Evolutionary conservation across 192 early-diverging fungal genomes (phyloP).

Genomic region (Backusella parvicylindrica): DNA sequence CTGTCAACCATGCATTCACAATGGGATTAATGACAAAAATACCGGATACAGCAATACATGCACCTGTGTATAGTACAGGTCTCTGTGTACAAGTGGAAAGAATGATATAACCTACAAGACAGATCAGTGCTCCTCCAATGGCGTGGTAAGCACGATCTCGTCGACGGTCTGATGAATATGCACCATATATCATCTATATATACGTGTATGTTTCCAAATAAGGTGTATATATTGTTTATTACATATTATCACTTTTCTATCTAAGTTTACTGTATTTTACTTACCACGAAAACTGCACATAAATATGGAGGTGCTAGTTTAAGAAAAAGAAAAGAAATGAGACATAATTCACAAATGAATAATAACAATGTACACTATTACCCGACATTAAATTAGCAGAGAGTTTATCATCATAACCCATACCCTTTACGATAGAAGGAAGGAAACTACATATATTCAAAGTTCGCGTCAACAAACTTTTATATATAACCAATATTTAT

Average conservation of each 20-base stretch:
- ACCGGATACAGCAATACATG: constrained; percentile 31
- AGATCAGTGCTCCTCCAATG: constrained; percentile 16
- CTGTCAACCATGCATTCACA: constrained; percentile 33
- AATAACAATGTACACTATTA: not conserved
- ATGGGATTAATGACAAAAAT: constrained; percentile 33
- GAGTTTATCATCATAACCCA: constrained; percentile 29
- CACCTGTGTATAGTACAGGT: constrained; percentile 11
- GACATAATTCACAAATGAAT: not conserved
- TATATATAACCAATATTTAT: not conserved
- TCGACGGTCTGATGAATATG: constrained; percentile 22
- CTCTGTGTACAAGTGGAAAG: not conserved
- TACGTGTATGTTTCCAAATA: not conserved
- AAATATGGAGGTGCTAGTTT: constrained; percentile 30
- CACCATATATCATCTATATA: constrained; percentile 23
- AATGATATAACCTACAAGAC: constrained; percentile 26
- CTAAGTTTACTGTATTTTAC: not conserved
- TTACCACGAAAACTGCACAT: constrained; percentile 29
- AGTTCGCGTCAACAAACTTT: not conserved
- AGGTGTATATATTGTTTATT: not conserved
- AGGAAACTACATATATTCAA: constrained; percentile 21
- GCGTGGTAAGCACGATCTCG: constrained; percentile 29
- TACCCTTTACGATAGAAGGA: constrained; percentile 27
- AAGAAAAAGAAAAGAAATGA: not conserved
- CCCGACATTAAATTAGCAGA: constrained; percentile 36
- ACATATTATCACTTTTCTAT: not conserved